These are phyloP conservation scores for Fabrea salina DNA, from an alignment of 169 alveolate genomes.

Conservation along the genomic window DNA sequence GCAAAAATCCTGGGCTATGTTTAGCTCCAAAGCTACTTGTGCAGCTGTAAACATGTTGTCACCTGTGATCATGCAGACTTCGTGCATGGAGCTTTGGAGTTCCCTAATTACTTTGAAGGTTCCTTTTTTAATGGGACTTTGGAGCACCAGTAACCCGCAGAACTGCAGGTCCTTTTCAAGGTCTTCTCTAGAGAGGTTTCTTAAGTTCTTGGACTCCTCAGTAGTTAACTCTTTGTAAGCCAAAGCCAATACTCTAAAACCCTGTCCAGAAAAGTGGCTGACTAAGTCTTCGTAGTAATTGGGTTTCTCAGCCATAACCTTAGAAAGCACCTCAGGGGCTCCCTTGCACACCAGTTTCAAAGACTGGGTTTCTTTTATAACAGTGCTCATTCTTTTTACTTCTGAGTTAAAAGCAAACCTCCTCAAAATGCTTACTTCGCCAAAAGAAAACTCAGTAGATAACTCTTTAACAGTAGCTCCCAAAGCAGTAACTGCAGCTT, in stretches of 20 bases:
- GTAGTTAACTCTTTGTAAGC: slow-evolving; percentile 56
- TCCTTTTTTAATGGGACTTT: slow-evolving; percentile 92
- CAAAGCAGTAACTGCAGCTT: slow-evolving; percentile 72
- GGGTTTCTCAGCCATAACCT: slow-evolving; percentile 86
- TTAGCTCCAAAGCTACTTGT: slow-evolving; percentile 90
- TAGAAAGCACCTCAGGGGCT: slow-evolving; percentile 93
- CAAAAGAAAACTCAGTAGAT: neutral
- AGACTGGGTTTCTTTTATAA: slow-evolving; percentile 55
- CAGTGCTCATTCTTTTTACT: slow-evolving; percentile 68
- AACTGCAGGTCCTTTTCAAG: slow-evolving; percentile 90
- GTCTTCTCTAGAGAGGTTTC: slow-evolving; percentile 71
- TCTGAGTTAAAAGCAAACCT: slow-evolving; percentile 72
- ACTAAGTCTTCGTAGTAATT: slow-evolving; percentile 81
- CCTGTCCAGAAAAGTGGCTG: slow-evolving; percentile 66
- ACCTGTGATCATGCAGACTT: slow-evolving; percentile 95
- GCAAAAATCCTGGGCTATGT: slow-evolving; percentile 52
- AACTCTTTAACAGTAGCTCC: neutral
- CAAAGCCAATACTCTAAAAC: slow-evolving; percentile 61
- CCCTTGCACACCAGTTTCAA: slow-evolving; percentile 90
- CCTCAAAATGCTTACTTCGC: slow-evolving; percentile 25
- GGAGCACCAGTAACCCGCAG: slow-evolving; percentile 93
- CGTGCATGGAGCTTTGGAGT: slow-evolving; percentile 81
- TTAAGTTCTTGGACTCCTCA: slow-evolving; percentile 35
- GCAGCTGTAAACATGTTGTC: slow-evolving; percentile 97
- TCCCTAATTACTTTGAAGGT: slow-evolving; percentile 83